Evolutionary conservation across 2,329 filamentous ascomycete species (phyloP).

Genomic region (Fusarium sambucinum): DNA sequence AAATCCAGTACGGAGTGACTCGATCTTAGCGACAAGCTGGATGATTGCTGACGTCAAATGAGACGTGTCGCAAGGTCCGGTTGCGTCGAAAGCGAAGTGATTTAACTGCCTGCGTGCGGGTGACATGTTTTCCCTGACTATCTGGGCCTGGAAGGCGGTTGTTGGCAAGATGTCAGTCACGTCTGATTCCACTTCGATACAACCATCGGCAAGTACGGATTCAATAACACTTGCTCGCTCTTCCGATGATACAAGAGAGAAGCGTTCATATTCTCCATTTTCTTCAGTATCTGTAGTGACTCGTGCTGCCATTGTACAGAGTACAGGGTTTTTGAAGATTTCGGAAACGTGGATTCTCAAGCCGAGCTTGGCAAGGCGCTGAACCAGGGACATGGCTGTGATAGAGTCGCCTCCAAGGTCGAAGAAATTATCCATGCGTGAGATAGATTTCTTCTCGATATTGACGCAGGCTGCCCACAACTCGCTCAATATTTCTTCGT

Average conservation of each 20-base stretch:
- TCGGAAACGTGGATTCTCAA: constrained; percentile 3
- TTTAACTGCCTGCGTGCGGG: constrained; percentile 4
- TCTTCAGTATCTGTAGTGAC: neutral
- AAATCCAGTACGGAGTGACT: constrained; percentile 10
- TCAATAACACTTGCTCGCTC: neutral
- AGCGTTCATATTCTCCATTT: neutral
- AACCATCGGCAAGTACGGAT: neutral
- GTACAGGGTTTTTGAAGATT: constrained; percentile 4
- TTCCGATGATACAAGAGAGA: constrained; percentile 3
- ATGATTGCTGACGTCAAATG: constrained; percentile 8
- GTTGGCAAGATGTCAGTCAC: constrained; percentile 10
- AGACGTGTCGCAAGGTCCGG: constrained; percentile 1
- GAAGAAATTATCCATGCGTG: constrained; percentile 10
- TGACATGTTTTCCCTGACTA: constrained; percentile 3
- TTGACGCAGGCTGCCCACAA: neutral
- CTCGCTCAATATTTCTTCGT: constrained; percentile 8
- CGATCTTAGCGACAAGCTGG: constrained; percentile 1
- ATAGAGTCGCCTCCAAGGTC: constrained; percentile 11
- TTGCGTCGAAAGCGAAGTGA: constrained; percentile 5
- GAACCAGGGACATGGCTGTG: constrained; percentile 13
- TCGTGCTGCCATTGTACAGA: constrained; percentile 3
- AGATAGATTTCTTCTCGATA: neutral
- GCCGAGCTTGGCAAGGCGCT: constrained; percentile 3
- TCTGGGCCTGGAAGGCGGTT: constrained; percentile 6
- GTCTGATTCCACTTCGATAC: neutral